Percentiles rank a stretch among this genome's conserved stretches.
Evolutionary conservation across 345 rosid genomes (phyloP).

Genomic region (Nephelium lappaceum): DNA sequence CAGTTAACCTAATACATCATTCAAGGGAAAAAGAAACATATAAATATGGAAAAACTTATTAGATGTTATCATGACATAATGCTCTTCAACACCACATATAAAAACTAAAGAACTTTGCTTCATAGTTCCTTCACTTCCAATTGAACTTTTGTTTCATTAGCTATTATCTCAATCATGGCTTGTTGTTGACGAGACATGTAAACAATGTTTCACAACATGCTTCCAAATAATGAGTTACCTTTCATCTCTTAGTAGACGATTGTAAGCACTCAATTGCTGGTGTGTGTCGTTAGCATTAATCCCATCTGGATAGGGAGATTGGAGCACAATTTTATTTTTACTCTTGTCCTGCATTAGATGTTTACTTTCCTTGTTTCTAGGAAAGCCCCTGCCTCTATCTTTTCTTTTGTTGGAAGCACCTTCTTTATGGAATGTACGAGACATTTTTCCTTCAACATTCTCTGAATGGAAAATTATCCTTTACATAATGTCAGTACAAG

Average conservation of each 20-base stretch:
- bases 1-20: constrained; percentile 55
- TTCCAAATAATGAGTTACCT: constrained; percentile 55
- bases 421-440: constrained; percentile 36
- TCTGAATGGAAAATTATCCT: constrained; percentile 40
- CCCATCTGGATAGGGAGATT: constrained; percentile 38
- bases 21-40: constrained; percentile 6
- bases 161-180: not conserved
- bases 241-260: constrained; percentile 62
- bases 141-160: not conserved
- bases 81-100: constrained; percentile 7
- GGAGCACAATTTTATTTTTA: constrained; percentile 38
- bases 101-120: constrained; percentile 13
- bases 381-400: constrained; percentile 40
- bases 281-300: constrained; percentile 34
- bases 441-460: constrained; percentile 35
- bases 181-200: not conserved
- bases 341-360: constrained; percentile 35
- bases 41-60: not conserved
- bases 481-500: constrained; percentile 26
- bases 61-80: constrained; percentile 10
- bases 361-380: constrained; percentile 36
- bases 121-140: constrained; percentile 13
- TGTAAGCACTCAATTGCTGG: constrained; percentile 45
- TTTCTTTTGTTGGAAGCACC: constrained; percentile 37
- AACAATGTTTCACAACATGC: constrained; percentile 9